Conservation (phyloP, 1,284 basidiomycete species). For the Tausonia pullulans region DNA sequence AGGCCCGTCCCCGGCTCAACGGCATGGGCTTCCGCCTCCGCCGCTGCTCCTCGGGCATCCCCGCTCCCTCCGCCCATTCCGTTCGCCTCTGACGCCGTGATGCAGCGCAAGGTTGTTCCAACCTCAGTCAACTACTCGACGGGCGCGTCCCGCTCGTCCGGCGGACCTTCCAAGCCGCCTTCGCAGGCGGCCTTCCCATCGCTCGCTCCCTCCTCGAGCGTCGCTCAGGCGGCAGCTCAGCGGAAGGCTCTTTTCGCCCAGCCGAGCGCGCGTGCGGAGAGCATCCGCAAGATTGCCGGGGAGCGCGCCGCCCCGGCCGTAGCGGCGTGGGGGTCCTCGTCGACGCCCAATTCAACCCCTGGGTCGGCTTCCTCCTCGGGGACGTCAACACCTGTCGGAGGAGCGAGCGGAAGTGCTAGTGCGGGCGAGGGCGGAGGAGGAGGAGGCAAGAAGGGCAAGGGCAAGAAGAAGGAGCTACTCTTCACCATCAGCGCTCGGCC, state of each 20-base stretch:
- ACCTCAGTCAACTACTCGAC: slow-evolving; percentile 27
- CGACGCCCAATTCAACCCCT: slow-evolving; percentile 17
- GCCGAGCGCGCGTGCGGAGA: slow-evolving; percentile 50
- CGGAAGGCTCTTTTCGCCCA: slow-evolving; percentile 37
- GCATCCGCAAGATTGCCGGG: slow-evolving; percentile 59
- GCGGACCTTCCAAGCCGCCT: slow-evolving; percentile 28
- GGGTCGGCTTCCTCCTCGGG: slow-evolving; percentile 14
- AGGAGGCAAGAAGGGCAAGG: slow-evolving; percentile 48
- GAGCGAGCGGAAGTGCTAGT: slow-evolving; percentile 8
- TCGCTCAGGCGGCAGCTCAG: slow-evolving; percentile 30
- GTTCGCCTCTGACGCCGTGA: background rate
- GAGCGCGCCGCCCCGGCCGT: slow-evolving; percentile 29
- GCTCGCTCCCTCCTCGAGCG: slow-evolving; percentile 41
- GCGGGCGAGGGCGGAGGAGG: slow-evolving; percentile 24
- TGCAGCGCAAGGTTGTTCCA: too few relatives aligned
- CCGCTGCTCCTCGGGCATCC: slow-evolving; percentile 19
- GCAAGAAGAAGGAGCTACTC: slow-evolving; percentile 70
- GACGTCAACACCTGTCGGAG: slow-evolving; percentile 14
- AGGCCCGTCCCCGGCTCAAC: slow-evolving; percentile 24
- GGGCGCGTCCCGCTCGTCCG: slow-evolving; percentile 18
- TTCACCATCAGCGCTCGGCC: slow-evolving; percentile 44
- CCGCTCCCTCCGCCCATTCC: slow-evolving; percentile 26
- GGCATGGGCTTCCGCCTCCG: slow-evolving; percentile 36
- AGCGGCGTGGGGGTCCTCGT: slow-evolving; percentile 18
- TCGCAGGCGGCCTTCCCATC: slow-evolving; percentile 58